A percentile compares a stretch with the other conserved stretches of the same genome.
phyloP scores from a whole-genome alignment of 495 filamentous ascomycete genomes.

The Lasiosphaeria ovina region DNA sequence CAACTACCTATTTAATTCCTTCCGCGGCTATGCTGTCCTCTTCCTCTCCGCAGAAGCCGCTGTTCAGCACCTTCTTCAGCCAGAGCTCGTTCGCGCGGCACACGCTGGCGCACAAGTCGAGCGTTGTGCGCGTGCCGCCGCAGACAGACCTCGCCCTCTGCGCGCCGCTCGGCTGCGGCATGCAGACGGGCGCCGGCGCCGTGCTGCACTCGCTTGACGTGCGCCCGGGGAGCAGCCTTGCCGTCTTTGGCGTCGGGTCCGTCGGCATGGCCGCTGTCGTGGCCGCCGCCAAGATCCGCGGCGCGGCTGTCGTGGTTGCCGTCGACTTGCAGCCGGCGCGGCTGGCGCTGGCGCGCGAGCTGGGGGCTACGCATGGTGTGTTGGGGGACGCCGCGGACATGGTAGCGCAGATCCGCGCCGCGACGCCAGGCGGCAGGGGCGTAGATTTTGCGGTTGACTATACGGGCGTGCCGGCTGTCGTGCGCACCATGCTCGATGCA shows the following conservation, averaged over 20 bases:
- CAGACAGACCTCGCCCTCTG: slow-evolving; percentile 32
- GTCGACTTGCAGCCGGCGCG: slow-evolving; percentile 63
- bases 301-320: slow-evolving; percentile 46
- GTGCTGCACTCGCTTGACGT: slow-evolving; percentile 43
- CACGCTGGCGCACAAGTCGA: slow-evolving; percentile 33
- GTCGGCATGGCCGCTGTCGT: slow-evolving; percentile 66
- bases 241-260: slow-evolving; percentile 72
- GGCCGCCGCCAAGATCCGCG: slow-evolving; percentile 29
- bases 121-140: slow-evolving; percentile 31
- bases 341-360: slow-evolving; percentile 58
- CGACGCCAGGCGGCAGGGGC: slow-evolving; percentile 32
- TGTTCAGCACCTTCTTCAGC: slow-evolving; percentile 60
- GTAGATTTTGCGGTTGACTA: slow-evolving; percentile 42
- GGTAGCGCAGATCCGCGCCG: slow-evolving; percentile 24
- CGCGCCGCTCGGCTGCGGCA: slow-evolving; percentile 49
- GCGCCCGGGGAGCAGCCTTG: slow-evolving; percentile 56
- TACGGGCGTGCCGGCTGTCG: slow-evolving; percentile 36
- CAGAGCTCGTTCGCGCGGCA: slow-evolving; percentile 46
- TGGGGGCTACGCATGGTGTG: slow-evolving; percentile 53
- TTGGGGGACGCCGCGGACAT: slow-evolving; percentile 27
- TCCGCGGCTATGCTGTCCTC: slow-evolving; percentile 42
- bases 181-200: slow-evolving; percentile 46
- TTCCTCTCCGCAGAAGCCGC: slow-evolving; percentile 43
- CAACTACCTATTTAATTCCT: too few relatives aligned
- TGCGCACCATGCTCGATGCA: slow-evolving; percentile 33